Conservation (phyloP, 257 asterid genomes). For the Solanum pennellii region DNA sequence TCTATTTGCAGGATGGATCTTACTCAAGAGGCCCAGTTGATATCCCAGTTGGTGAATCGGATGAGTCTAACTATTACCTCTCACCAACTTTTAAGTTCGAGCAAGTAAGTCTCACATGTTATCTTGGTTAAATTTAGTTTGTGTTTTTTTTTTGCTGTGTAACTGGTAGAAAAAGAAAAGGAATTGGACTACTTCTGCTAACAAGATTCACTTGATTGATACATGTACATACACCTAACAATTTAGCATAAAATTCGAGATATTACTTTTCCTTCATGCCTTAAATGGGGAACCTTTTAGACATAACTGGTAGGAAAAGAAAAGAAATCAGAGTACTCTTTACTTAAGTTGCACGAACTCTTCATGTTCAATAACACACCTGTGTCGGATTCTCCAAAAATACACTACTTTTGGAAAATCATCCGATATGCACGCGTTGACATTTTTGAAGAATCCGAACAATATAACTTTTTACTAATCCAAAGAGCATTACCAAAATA, state of each 20-base stretch:
- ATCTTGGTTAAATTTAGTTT: background rate
- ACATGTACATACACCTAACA: no score
- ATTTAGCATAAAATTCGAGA: no score
- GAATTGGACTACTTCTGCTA: background rate
- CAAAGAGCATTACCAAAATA: background rate
- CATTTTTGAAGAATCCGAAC: background rate
- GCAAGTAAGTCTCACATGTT: conserved; percentile 45
- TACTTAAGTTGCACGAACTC: background rate
- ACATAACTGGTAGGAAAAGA: background rate
- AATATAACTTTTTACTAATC: background rate
- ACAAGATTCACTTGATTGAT: no score
- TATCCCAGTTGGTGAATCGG: conserved; percentile 60
- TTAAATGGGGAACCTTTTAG: background rate
- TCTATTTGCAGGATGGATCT: conserved; percentile 86
- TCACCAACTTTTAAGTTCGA: conserved; percentile 91
- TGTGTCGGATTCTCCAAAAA: background rate
- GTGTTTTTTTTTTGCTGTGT: background rate
- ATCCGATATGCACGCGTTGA: background rate
- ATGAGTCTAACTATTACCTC: conserved; percentile 57
- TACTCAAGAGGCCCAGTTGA: conserved; percentile 95
- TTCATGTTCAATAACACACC: background rate
- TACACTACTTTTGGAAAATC: background rate
- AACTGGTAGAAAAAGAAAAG: background rate
- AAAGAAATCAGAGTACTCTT: background rate
- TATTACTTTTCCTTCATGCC: background rate